Evolutionary conservation across 192 early-diverging fungal genomes (phyloP).

Genomic region (Kickxella alabastrina): DNA sequence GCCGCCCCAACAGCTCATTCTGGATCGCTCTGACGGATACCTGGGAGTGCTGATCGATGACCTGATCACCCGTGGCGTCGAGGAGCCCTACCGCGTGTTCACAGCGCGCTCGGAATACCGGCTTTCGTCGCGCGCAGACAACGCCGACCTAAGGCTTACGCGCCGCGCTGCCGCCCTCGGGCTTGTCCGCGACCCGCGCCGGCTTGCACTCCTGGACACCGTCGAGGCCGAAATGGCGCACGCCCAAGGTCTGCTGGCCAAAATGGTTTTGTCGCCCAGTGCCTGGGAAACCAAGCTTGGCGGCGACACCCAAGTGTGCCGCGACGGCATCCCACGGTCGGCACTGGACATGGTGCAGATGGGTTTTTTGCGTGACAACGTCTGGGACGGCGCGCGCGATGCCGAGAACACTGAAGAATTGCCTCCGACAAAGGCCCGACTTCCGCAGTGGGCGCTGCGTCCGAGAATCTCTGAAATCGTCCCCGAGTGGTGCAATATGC

Average conservation of each 20-base stretch:
- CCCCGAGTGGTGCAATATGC: constrained; percentile 54
- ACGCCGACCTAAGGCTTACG: constrained; percentile 73
- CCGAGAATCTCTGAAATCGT: constrained; percentile 42
- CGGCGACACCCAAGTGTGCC: constrained; percentile 21
- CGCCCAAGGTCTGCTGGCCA: constrained; percentile 52
- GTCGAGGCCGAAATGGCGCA: constrained; percentile 50
- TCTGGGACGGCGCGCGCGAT: constrained; percentile 40
- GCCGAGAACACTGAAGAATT: constrained; percentile 10
- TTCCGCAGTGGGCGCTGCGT: constrained; percentile 6
- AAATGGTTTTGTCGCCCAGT: constrained; percentile 51
- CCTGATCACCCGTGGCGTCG: constrained; percentile 74
- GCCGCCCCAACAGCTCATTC: constrained; percentile 52
- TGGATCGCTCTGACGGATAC: constrained; percentile 75
- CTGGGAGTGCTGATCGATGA: constrained; percentile 81
- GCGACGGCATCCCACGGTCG: constrained; percentile 37
- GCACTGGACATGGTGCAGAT: constrained; percentile 53
- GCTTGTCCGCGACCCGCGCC: constrained; percentile 49
- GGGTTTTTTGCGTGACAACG: constrained; percentile 40
- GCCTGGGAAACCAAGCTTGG: constrained; percentile 52
- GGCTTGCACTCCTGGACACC: constrained; percentile 31
- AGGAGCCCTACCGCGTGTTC: constrained; percentile 80
- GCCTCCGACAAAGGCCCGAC: background rate
- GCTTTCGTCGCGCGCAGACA: constrained; percentile 70
- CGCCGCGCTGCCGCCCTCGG: constrained; percentile 60
- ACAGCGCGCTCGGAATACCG: constrained; percentile 81